Evolutionary conservation across 2,329 filamentous ascomycete species (phyloP).

Genomic region (Hypocreales sp.): DNA sequence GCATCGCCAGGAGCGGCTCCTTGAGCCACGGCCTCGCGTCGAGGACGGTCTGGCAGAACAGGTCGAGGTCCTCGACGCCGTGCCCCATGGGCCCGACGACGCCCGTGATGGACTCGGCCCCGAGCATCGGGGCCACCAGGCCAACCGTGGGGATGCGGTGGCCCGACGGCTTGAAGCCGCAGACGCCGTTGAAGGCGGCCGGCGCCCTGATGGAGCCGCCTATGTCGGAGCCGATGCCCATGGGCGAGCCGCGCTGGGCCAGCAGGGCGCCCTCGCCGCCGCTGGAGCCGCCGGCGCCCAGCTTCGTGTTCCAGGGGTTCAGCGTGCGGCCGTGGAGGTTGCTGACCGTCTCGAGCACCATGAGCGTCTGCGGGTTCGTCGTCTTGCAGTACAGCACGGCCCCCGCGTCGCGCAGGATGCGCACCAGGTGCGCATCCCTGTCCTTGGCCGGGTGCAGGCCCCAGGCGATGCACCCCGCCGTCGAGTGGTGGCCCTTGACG

Average conservation of each 20-base stretch:
- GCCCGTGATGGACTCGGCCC: constrained; percentile 18
- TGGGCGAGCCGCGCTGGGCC: constrained; percentile 22
- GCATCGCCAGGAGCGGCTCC: constrained; percentile 16
- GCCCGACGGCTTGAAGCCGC: constrained; percentile 18
- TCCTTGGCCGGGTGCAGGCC: constrained; percentile 11
- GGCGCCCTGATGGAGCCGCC: constrained; percentile 23
- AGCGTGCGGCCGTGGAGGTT: constrained; percentile 47
- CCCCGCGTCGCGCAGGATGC: constrained; percentile 3
- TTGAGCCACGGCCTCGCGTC: constrained; percentile 16
- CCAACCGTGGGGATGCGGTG: constrained; percentile 14
- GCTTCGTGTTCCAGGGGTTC: constrained; percentile 44
- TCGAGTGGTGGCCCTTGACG: constrained; percentile 3
- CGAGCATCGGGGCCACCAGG: constrained; percentile 13
- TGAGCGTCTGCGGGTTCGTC: constrained; percentile 46
- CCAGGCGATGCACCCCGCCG: constrained; percentile 11
- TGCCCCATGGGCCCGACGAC: constrained; percentile 18
- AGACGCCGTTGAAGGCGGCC: constrained; percentile 18
- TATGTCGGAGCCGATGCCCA: constrained; percentile 26
- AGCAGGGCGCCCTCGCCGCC: constrained; percentile 36
- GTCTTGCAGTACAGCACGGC: constrained; percentile 48
- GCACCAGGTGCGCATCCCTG: constrained; percentile 2
- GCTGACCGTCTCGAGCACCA: constrained; percentile 42
- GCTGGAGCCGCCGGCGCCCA: constrained; percentile 48
- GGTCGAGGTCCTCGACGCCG: constrained; percentile 17
- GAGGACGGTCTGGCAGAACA: constrained; percentile 18